Conservation (phyloP, 768 basidiomycete species). For the Sporobolomyces pararoseus region DNA sequence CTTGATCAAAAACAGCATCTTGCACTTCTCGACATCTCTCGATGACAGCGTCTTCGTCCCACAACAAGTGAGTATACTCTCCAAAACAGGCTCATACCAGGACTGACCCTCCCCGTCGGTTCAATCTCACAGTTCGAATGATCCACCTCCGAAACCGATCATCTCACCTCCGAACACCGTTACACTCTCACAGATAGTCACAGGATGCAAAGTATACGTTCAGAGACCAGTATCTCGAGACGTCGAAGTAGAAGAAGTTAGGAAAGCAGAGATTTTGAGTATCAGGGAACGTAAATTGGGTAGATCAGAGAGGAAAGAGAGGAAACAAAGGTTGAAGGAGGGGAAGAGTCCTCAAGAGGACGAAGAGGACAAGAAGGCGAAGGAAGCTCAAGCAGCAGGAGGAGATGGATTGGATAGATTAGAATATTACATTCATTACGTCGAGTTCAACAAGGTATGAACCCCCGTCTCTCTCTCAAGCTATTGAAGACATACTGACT, state of each 20-base stretch:
- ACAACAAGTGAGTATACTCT: neutral
- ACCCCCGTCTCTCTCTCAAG: neutral
- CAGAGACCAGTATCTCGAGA: conserved; percentile 72
- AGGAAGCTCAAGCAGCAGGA: conserved; percentile 57
- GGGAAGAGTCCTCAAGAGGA: too few species aligned
- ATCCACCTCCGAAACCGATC: conserved; percentile 36
- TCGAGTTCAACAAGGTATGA: conserved; percentile 82
- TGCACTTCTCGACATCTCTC: neutral
- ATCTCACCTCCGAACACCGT: conserved; percentile 43
- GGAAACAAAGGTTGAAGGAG: conserved; percentile 48
- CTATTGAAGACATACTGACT: too few species aligned
- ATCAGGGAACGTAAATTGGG: conserved; percentile 80
- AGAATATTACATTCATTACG: conserved; percentile 98
- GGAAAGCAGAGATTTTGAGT: conserved; percentile 90
- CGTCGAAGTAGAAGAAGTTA: conserved; percentile 62
- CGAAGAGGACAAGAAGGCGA: conserved; percentile 48
- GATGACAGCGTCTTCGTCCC: conserved; percentile 4
- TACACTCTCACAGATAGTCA: conserved; percentile 33
- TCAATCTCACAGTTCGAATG: conserved; percentile 10
- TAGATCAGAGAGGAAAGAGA: conserved; percentile 44
- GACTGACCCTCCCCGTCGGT: neutral
- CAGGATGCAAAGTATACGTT: conserved; percentile 91
- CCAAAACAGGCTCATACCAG: neutral
- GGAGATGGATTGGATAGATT: conserved; percentile 62
- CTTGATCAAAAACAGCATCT: too few species aligned